A percentile compares a stretch with the other conserved stretches of the same genome.
Conservation (phyloP, 208 protist species). For the Leishmania martiniquensis region DNA sequence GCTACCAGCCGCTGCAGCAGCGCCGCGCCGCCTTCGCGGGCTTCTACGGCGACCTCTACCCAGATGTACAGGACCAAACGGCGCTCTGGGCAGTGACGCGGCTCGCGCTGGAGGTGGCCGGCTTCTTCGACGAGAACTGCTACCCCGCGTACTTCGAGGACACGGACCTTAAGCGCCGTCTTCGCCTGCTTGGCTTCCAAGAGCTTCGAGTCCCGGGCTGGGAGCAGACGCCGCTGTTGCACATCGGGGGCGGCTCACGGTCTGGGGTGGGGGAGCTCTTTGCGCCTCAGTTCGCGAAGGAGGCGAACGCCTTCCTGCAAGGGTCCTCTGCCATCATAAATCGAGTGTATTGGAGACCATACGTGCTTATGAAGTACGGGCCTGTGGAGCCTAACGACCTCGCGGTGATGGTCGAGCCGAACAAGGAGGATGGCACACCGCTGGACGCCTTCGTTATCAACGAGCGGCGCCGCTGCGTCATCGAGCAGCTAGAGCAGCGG, state of each 20-base stretch:
- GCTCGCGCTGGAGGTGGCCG: constrained; percentile 29
- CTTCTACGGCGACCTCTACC: constrained; percentile 14
- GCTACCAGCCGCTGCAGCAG: constrained; percentile 19
- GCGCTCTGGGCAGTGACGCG: constrained; percentile 29
- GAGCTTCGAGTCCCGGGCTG: not conserved
- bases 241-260: not conserved
- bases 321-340: not conserved
- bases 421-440: not conserved
- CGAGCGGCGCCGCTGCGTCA: not conserved
- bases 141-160: constrained; percentile 49
- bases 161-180: constrained; percentile 22
- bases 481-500: not conserved
- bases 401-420: not conserved
- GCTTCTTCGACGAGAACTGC: constrained; percentile 58
- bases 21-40: not conserved
- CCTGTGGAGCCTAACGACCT: not conserved
- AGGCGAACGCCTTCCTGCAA: not conserved
- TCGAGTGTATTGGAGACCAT: not conserved
- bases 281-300: not conserved
- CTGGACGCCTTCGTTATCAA: not conserved
- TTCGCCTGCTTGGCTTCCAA: constrained; percentile 25
- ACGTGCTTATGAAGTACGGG: not conserved
- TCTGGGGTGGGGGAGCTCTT: not conserved
- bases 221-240: constrained; percentile 6
- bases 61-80: constrained; percentile 1